A percentile compares a stretch with the other conserved stretches of the same genome.
Conservation (phyloP, 305 asterid species). For the Lippia alba region DNA sequence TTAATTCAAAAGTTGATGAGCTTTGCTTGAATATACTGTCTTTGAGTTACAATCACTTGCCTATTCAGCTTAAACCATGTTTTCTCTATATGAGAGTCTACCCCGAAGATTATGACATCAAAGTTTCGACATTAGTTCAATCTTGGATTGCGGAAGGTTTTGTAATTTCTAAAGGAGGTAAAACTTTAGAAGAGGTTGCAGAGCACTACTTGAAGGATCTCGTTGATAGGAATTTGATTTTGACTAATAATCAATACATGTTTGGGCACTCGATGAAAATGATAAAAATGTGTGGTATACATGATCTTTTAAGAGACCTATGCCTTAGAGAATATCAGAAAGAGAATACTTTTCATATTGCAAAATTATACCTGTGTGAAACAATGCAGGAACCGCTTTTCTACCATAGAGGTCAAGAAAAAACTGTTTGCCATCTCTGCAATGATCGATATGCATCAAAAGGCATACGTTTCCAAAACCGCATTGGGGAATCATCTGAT, state of each 20-base stretch:
- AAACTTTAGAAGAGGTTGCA: not conserved
- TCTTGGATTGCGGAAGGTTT: not conserved
- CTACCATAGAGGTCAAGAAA: no score
- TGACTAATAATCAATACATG: not conserved
- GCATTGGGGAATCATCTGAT: no score
- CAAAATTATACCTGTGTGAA: not conserved
- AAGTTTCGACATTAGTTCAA: not conserved
- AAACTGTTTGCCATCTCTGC: not conserved
- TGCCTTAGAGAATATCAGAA: conserved; percentile 27
- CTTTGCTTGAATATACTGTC: no score
- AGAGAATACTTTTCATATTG: not conserved
- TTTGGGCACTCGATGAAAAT: not conserved
- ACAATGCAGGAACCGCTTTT: no score
- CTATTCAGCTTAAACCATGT: not conserved
- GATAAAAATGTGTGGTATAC: not conserved
- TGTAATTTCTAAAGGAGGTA: not conserved
- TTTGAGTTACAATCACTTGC: conserved; percentile 7
- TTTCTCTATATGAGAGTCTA: not conserved
- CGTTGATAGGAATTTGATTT: not conserved
- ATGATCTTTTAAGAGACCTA: conserved; percentile 13
- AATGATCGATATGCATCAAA: not conserved
- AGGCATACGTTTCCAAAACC: not conserved
- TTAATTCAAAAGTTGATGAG: not conserved
- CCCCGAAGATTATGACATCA: not conserved
- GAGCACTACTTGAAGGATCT: not conserved